Conservation (phyloP, 305 asterid genomes). For the Fraxinus sp. region DNA sequence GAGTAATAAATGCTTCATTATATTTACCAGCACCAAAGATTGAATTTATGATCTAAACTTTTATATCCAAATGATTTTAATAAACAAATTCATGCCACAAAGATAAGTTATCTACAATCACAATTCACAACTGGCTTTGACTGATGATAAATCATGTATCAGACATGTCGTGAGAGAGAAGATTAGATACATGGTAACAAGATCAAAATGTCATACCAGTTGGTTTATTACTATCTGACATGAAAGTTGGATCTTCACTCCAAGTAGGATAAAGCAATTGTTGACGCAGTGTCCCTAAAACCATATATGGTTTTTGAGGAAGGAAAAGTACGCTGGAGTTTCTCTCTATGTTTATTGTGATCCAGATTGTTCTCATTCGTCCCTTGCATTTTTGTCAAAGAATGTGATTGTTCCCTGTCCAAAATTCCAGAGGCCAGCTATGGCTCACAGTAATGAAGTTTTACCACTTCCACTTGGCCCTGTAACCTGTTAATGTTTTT, state of each 20-base stretch:
- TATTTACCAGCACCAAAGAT: background rate
- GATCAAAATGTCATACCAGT: slow-evolving; percentile 40
- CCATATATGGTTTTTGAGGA: slow-evolving; percentile 94
- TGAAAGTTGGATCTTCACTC: slow-evolving; percentile 44
- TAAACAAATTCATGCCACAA: background rate
- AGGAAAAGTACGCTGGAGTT: slow-evolving; percentile 67
- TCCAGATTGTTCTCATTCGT: slow-evolving; percentile 27
- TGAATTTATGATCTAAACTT: background rate
- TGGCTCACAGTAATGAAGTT: slow-evolving; percentile 78
- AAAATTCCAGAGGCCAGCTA: slow-evolving; percentile 88
- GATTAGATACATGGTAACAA: slow-evolving; percentile 19
- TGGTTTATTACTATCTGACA: slow-evolving; percentile 36
- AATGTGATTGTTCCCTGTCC: slow-evolving; percentile 74
- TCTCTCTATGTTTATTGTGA: slow-evolving; percentile 25
- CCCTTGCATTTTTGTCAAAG: slow-evolving; percentile 40
- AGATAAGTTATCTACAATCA: background rate
- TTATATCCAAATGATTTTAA: background rate
- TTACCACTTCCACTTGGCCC: slow-evolving; percentile 98
- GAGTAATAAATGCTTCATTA: background rate
- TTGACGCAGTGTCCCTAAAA: slow-evolving; percentile 85
- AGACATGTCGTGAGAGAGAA: slow-evolving; percentile 12
- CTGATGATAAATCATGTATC: background rate
- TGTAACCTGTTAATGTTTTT: slow-evolving; percentile 54
- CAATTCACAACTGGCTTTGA: background rate
- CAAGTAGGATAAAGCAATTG: slow-evolving; percentile 85